phyloP scores from a whole-genome alignment of 768 basidiomycete genomes.

The Tricholoma saponaceum region DNA sequence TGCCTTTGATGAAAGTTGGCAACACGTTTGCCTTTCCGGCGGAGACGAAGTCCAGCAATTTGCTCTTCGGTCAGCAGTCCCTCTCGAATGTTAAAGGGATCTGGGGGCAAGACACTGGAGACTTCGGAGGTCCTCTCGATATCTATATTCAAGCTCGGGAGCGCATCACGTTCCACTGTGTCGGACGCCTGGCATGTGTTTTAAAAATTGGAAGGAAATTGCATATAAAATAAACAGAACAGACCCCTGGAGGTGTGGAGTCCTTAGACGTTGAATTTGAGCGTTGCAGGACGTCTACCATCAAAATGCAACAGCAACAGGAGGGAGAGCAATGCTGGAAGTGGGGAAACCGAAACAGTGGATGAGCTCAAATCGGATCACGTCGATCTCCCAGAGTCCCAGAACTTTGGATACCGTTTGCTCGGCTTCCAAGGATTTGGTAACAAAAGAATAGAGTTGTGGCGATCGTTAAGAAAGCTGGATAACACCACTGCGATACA shows the following conservation, averaged over 20 bases:
- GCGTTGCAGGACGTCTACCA: slow-evolving; percentile 23
- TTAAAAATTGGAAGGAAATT: slow-evolving; percentile 7
- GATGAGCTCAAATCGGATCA: slow-evolving; percentile 32
- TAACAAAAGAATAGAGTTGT: slow-evolving; percentile 9
- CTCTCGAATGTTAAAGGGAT: slow-evolving; percentile 66
- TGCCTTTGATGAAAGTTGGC: slow-evolving; percentile 67
- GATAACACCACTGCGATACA: not conserved
- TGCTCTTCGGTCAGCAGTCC: slow-evolving; percentile 61
- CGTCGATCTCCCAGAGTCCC: slow-evolving; percentile 29
- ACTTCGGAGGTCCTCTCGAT: slow-evolving; percentile 39
- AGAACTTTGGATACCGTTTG: slow-evolving; percentile 23
- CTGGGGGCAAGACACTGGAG: slow-evolving; percentile 31
- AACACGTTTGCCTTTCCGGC: slow-evolving; percentile 56
- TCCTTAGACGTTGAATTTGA: slow-evolving; percentile 24
- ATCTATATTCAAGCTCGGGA: slow-evolving; percentile 35
- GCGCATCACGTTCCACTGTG: slow-evolving; percentile 46
- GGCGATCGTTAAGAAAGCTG: not conserved
- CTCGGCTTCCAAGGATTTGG: slow-evolving; percentile 18
- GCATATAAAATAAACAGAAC: slow-evolving; percentile 11
- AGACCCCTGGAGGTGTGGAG: slow-evolving; percentile 22
- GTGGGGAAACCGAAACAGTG: slow-evolving; percentile 40
- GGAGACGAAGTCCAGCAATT: slow-evolving; percentile 56
- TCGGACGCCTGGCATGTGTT: slow-evolving; percentile 37
- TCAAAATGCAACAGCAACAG: slow-evolving; percentile 25
- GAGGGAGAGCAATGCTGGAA: slow-evolving; percentile 18